Conservation (phyloP, 495 filamentous ascomycete species). For the Aspergillus ellipticus region DNA sequence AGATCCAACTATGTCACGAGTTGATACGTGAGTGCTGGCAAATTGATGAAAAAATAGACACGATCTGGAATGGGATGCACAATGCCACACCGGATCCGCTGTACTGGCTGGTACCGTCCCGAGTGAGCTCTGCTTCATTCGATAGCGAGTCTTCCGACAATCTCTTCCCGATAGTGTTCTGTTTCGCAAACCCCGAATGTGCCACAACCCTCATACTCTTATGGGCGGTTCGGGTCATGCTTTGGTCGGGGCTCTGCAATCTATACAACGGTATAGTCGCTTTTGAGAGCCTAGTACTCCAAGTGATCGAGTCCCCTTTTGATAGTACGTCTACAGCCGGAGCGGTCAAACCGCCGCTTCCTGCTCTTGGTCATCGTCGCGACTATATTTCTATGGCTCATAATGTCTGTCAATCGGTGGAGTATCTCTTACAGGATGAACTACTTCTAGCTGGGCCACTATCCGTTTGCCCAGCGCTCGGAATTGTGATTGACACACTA, state of each 20-base stretch:
- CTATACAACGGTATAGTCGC: slow-evolving; percentile 9
- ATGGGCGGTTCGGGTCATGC: slow-evolving; percentile 27
- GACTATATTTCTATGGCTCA: slow-evolving; percentile 22
- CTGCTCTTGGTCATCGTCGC: slow-evolving; percentile 18
- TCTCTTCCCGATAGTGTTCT: slow-evolving; percentile 29
- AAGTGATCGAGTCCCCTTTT: background rate
- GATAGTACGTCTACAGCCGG: background rate
- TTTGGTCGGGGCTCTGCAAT: slow-evolving; percentile 23
- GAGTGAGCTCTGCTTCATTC: background rate
- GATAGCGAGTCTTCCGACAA: slow-evolving; percentile 1
- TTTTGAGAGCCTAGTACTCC: background rate
- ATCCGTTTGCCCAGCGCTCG: slow-evolving; percentile 13
- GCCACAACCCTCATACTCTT: slow-evolving; percentile 30
- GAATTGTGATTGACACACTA: slow-evolving; percentile 9
- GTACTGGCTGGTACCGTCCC: slow-evolving; percentile 28
- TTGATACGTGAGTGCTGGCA: slow-evolving; percentile 20
- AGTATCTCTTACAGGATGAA: slow-evolving; percentile 23
- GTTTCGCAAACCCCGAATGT: slow-evolving; percentile 22
- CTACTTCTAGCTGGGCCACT: slow-evolving; percentile 13
- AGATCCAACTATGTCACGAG: slow-evolving; percentile 5
- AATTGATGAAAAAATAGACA: slow-evolving; percentile 22
- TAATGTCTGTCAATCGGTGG: slow-evolving; percentile 31
- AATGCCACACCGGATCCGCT: slow-evolving; percentile 13
- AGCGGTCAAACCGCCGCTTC: slow-evolving; percentile 4
- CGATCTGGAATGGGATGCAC: slow-evolving; percentile 22